Conservation (phyloP, 164 flowering plant species). For the Aristolochia contorta region DNA sequence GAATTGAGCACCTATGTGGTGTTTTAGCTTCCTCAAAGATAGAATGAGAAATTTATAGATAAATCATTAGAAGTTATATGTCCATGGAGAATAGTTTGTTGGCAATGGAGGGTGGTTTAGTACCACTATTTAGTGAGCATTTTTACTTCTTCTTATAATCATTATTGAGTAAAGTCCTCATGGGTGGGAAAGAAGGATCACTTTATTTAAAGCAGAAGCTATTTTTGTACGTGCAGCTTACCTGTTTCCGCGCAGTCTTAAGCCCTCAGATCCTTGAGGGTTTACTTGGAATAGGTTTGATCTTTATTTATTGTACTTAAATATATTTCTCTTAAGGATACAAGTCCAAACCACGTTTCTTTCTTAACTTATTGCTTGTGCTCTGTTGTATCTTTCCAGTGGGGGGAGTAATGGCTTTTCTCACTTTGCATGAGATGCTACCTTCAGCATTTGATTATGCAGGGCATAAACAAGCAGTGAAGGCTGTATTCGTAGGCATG, state of each 20-base stretch:
- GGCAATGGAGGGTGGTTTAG: no score
- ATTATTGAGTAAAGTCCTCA: no score
- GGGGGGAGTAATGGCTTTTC: conserved; percentile 99
- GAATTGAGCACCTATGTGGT: no score
- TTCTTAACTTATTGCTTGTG: background rate
- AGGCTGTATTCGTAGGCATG: conserved; percentile 94
- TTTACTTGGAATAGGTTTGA: conserved; percentile 74
- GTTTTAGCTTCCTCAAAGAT: no score
- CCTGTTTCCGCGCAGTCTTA: conserved; percentile 80
- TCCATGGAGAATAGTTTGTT: no score
- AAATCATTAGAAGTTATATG: no score
- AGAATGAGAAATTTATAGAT: no score
- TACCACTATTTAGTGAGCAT: no score
- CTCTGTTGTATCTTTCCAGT: conserved; percentile 31
- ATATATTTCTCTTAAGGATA: background rate
- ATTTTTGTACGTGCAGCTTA: conserved; percentile 41
- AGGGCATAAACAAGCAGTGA: conserved; percentile 90
- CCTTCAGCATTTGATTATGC: conserved; percentile 97
- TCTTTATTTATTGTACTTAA: background rate
- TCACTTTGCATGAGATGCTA: conserved; percentile 95
- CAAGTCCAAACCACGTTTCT: background rate
- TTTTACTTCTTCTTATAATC: no score
- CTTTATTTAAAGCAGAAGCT: background rate
- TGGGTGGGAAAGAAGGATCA: background rate
- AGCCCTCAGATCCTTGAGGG: conserved; percentile 93